Conservation (phyloP, 1,139 yeast genomes). For the Scheffersomyces illinoinensis region DNA sequence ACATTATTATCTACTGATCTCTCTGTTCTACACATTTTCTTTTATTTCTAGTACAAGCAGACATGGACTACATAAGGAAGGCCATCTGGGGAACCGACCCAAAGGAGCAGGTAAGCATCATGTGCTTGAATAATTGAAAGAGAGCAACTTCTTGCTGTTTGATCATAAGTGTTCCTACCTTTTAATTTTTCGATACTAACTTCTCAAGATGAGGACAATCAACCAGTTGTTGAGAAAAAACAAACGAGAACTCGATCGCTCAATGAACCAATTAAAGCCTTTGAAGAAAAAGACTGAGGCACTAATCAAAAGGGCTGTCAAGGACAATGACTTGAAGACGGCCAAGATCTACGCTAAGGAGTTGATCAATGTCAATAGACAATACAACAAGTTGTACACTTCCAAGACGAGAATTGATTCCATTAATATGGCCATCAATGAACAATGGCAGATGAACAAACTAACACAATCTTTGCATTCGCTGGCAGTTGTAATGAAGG, state of each 20-base stretch:
- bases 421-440: slow-evolving; percentile 85
- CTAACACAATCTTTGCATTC: slow-evolving; percentile 80
- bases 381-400: slow-evolving; percentile 69
- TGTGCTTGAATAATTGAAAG: not conserved
- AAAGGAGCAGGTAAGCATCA: slow-evolving; percentile 69
- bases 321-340: slow-evolving; percentile 71
- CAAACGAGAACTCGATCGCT: slow-evolving; percentile 76
- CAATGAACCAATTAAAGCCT: slow-evolving; percentile 65
- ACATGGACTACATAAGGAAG: slow-evolving; percentile 76
- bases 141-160: not conserved
- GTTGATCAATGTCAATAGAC: slow-evolving; percentile 71
- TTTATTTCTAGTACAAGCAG: not conserved
- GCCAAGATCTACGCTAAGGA: slow-evolving; percentile 84
- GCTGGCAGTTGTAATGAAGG: slow-evolving; percentile 83
- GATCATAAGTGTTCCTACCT: no score
- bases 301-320: slow-evolving; percentile 74
- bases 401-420: slow-evolving; percentile 87
- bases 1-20: not conserved
- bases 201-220: slow-evolving; percentile 67
- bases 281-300: slow-evolving; percentile 74
- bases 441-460: slow-evolving; percentile 85
- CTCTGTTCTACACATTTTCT: not conserved
- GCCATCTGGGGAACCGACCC: slow-evolving; percentile 97
- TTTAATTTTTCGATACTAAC: slow-evolving; percentile 21
- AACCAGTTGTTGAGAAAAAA: slow-evolving; percentile 81